phyloP scores from a whole-genome alignment of 257 asterid species.

The Plectranthus barbatus region DNA sequence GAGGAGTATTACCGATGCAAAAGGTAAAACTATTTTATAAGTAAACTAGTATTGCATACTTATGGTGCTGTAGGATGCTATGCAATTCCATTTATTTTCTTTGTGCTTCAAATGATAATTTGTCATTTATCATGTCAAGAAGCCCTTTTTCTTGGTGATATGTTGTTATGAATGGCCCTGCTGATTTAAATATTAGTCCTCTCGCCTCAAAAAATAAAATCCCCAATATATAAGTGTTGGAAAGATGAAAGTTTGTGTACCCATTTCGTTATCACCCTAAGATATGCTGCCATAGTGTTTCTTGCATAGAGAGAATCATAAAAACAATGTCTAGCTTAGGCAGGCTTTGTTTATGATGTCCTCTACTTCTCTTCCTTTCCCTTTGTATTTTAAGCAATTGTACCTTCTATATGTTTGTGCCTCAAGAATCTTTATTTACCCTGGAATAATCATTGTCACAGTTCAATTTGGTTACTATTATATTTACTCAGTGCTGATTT shows the following conservation, averaged over 20 bases:
- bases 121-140: too few species aligned
- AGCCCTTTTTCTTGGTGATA: not conserved
- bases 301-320: too few species aligned
- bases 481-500: not conserved
- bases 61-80: too few species aligned
- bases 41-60: conserved; percentile 10
- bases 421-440: too few species aligned
- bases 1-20: conserved; percentile 93
- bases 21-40: conserved; percentile 43
- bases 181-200: not conserved
- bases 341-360: too few species aligned
- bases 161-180: not conserved
- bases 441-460: not conserved
- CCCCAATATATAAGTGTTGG: not conserved
- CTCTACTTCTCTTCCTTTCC: too few species aligned
- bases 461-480: conserved; percentile 6
- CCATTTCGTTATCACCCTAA: too few species aligned
- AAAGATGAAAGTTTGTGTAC: not conserved
- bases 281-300: too few species aligned
- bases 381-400: too few species aligned
- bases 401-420: too few species aligned
- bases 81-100: not conserved
- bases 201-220: too few species aligned
- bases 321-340: too few species aligned
- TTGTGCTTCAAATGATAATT: conserved; percentile 1